Conservation (phyloP, 768 basidiomycete genomes). For the Psilocybe cyanescens region DNA sequence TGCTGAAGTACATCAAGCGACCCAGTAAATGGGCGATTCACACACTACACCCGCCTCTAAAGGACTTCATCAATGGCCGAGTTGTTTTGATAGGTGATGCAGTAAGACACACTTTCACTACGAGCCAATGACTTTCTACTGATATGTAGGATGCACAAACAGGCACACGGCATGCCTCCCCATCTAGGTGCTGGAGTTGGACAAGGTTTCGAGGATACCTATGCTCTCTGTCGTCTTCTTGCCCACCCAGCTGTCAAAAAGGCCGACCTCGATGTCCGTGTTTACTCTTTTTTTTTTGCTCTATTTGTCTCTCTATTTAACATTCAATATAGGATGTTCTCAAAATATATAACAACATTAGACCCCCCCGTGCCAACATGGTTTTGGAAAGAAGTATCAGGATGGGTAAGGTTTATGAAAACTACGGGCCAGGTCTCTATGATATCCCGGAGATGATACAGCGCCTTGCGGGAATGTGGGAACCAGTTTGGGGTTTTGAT, state of each 20-base stretch:
- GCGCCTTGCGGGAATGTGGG: slow-evolving; percentile 44
- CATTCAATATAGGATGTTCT: slow-evolving; percentile 43
- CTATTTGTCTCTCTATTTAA: neutral
- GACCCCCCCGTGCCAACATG: slow-evolving; percentile 53
- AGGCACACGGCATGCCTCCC: slow-evolving; percentile 64
- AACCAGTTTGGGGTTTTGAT: slow-evolving; percentile 54
- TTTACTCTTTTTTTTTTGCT: neutral
- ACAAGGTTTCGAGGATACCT: slow-evolving; percentile 63
- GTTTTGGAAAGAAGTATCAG: slow-evolving; percentile 45
- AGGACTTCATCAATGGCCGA: slow-evolving; percentile 44
- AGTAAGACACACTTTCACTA: slow-evolving; percentile 25
- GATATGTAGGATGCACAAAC: slow-evolving; percentile 3
- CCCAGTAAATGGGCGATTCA: slow-evolving; percentile 60
- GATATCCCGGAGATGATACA: slow-evolving; percentile 32
- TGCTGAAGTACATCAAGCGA: slow-evolving; percentile 45
- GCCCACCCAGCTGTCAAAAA: slow-evolving; percentile 41
- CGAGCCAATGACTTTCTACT: neutral
- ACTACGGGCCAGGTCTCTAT: slow-evolving; percentile 36
- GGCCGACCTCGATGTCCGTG: slow-evolving; percentile 44
- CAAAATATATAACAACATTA: slow-evolving; percentile 45
- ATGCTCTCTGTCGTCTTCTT: slow-evolving; percentile 49
- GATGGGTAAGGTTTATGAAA: slow-evolving; percentile 49
- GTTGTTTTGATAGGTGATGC: slow-evolving; percentile 60
- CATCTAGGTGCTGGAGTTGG: slow-evolving; percentile 63
- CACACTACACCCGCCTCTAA: slow-evolving; percentile 46